Evolutionary conservation across 306 rosid species (phyloP).

Genomic region (Cucurbita maxima): DNA sequence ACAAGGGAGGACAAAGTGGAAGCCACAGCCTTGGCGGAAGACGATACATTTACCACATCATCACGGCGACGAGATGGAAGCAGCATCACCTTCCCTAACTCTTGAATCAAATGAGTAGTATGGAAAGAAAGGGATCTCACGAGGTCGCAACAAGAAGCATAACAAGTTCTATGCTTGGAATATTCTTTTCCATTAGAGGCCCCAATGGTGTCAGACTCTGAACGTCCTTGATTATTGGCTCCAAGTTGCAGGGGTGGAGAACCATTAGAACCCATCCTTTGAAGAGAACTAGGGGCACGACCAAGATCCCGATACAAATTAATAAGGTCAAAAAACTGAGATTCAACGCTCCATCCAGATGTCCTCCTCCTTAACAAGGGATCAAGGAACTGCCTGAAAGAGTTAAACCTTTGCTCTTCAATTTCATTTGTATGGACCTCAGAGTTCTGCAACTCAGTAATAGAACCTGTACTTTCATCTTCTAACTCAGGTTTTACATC

Average conservation of each 20-base stretch:
- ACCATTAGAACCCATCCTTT: constrained; percentile 38
- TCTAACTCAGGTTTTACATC: constrained; percentile 55
- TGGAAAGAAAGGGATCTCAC: constrained; percentile 85
- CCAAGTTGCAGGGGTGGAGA: constrained; percentile 38
- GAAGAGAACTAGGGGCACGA: constrained; percentile 53
- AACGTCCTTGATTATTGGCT: constrained; percentile 29
- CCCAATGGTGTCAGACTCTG: constrained; percentile 45
- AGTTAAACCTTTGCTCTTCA: constrained; percentile 77
- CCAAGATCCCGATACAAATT: constrained; percentile 85
- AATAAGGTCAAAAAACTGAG: constrained; percentile 82
- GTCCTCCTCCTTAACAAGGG: constrained; percentile 72
- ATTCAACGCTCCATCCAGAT: constrained; percentile 89
- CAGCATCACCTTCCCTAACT: constrained; percentile 80
- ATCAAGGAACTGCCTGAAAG: constrained; percentile 88
- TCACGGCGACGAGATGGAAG: constrained; percentile 92
- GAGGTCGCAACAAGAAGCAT: constrained; percentile 74
- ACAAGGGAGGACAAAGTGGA: constrained; percentile 65
- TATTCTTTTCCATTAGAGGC: constrained; percentile 38
- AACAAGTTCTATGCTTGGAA: constrained; percentile 58
- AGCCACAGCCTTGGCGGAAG: constrained; percentile 75
- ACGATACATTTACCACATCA: constrained; percentile 57
- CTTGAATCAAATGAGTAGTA: constrained; percentile 84
- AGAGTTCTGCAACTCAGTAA: constrained; percentile 48
- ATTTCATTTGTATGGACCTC: constrained; percentile 52
- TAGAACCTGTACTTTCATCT: constrained; percentile 47